Evolutionary conservation across 176 grass and related monocot species (phyloP).

Genomic region (Aegilops tauschii): DNA sequence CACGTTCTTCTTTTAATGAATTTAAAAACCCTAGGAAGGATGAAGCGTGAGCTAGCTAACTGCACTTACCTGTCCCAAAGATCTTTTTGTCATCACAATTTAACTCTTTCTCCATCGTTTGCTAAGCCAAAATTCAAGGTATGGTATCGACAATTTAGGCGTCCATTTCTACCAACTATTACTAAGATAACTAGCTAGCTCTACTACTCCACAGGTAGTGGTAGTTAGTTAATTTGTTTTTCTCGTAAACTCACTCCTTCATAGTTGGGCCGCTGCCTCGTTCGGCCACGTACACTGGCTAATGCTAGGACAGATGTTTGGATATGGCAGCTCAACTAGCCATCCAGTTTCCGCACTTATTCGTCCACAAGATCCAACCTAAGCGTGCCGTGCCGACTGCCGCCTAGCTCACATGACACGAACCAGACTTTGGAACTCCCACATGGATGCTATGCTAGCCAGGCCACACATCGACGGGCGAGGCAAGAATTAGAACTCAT

Average conservation of each 20-base stretch:
- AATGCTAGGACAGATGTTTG: background rate
- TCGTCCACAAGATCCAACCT: background rate
- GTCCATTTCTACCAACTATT: no score
- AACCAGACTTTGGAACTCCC: no score
- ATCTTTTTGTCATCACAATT: background rate
- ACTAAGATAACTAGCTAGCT: no score
- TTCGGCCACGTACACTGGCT: background rate
- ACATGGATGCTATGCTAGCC: background rate
- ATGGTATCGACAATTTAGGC: no score
- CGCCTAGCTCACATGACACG: no score
- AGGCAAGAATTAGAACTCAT: no score
- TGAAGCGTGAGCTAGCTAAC: background rate
- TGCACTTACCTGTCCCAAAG: background rate
- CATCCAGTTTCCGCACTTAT: background rate
- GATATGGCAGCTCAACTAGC: background rate
- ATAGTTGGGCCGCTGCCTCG: no score
- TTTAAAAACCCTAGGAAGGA: background rate
- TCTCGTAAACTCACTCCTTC: background rate
- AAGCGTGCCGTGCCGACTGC: no score
- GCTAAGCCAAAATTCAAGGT: no score
- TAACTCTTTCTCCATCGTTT: background rate
- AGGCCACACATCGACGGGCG: no score
- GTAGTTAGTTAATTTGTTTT: background rate
- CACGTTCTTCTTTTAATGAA: background rate
- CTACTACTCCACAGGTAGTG: no score